Evolutionary conservation across 2,329 filamentous ascomycete species (phyloP).

Genomic region (Aspergillus hiratsukae): DNA sequence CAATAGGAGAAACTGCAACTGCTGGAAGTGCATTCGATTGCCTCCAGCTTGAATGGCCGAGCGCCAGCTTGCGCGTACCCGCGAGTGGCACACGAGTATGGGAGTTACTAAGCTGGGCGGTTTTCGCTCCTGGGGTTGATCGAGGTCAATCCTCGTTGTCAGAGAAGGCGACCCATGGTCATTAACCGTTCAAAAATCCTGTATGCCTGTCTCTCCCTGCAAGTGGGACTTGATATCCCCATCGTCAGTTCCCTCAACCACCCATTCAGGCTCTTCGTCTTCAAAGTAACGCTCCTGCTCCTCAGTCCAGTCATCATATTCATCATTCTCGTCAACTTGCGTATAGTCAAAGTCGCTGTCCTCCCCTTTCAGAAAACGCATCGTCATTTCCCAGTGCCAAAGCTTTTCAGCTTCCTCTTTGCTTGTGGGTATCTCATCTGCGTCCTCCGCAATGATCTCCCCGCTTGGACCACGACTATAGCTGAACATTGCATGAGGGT

Average conservation of each 20-base stretch:
- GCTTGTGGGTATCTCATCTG: constrained; percentile 52
- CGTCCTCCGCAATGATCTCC: constrained; percentile 55
- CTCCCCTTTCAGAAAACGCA: constrained; percentile 68
- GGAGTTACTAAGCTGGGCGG: not conserved
- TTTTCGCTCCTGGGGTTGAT: not conserved
- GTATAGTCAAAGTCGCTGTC: constrained; percentile 77
- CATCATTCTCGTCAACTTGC: constrained; percentile 65
- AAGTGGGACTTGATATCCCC: constrained; percentile 23
- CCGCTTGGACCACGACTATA: constrained; percentile 51
- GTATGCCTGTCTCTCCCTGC: constrained; percentile 64
- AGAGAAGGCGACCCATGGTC: not conserved
- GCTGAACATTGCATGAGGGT: constrained; percentile 47
- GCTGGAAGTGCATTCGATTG: not conserved
- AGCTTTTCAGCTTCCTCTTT: constrained; percentile 63
- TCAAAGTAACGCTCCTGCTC: constrained; percentile 76
- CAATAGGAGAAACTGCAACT: not conserved
- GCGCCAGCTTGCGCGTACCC: not conserved
- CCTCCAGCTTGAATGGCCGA: not conserved
- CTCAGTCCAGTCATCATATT: constrained; percentile 62
- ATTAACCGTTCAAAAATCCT: constrained; percentile 56
- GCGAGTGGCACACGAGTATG: not conserved
- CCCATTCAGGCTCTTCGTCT: constrained; percentile 68
- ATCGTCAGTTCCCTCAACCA: constrained; percentile 43
- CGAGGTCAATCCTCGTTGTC: not conserved
- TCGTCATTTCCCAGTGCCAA: constrained; percentile 69